A percentile compares a stretch with the other conserved stretches of the same genome.
These are phyloP conservation scores for Rhizoctonia solani DNA, from an alignment of 1,284 basidiomycete genomes.

Conservation along the genomic window DNA sequence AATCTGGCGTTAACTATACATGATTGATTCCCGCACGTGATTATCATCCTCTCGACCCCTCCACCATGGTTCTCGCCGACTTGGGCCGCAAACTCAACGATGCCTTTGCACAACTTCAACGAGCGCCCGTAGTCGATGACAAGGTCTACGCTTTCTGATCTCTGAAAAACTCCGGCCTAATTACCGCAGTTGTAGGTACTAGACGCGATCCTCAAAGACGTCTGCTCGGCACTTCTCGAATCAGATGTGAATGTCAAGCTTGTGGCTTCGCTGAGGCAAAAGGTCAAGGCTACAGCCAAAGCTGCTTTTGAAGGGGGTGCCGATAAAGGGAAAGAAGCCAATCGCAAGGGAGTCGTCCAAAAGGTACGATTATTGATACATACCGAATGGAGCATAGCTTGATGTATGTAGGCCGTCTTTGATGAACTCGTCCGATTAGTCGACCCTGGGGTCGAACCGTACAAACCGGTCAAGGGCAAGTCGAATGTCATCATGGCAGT, in stretches of 20 bases:
- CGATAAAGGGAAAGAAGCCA: slow-evolving; percentile 79
- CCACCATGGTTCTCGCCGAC: slow-evolving; percentile 92
- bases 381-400: neutral
- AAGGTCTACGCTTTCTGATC: slow-evolving; percentile 57
- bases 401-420: slow-evolving; percentile 76
- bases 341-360: slow-evolving; percentile 85
- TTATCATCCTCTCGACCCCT: too few species aligned
- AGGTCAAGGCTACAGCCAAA: slow-evolving; percentile 88
- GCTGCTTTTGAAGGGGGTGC: slow-evolving; percentile 69
- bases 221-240: slow-evolving; percentile 91
- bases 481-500: slow-evolving; percentile 97
- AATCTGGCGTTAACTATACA: too few species aligned
- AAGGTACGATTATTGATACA: slow-evolving; percentile 74
- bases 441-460: slow-evolving; percentile 92
- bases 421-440: slow-evolving; percentile 96
- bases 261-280: slow-evolving; percentile 82
- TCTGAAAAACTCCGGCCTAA: slow-evolving; percentile 32
- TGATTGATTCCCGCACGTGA: too few species aligned
- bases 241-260: slow-evolving; percentile 99
- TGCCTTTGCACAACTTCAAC: slow-evolving; percentile 88
- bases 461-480: slow-evolving; percentile 96
- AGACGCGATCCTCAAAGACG: slow-evolving; percentile 92
- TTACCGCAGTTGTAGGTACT: slow-evolving; percentile 65
- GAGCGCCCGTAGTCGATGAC: slow-evolving; percentile 85
- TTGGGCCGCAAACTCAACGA: slow-evolving; percentile 92